These are phyloP conservation scores for Hansfordia pulvinata DNA, from an alignment of 2,329 filamentous ascomycete species.

Conservation along the genomic window DNA sequence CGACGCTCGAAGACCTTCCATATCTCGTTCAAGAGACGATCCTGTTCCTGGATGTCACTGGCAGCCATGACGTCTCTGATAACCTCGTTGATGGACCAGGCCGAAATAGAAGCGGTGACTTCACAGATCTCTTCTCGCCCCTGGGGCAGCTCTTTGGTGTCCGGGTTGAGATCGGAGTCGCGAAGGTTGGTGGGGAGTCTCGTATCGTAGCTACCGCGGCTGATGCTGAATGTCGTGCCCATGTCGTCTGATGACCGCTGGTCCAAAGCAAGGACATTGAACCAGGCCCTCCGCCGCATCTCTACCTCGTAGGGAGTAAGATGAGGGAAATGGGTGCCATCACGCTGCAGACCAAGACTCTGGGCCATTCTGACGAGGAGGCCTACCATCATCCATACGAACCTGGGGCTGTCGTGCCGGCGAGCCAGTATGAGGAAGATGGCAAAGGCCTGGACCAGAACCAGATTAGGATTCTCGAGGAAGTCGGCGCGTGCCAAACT, in stretches of 20 bases:
- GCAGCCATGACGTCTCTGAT: slow-evolving; percentile 11
- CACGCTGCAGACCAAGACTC: slow-evolving; percentile 45
- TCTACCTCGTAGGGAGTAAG: slow-evolving; percentile 46
- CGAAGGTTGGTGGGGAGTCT: slow-evolving; percentile 33
- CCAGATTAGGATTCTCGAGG: slow-evolving; percentile 32
- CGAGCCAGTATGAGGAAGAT: slow-evolving; percentile 37
- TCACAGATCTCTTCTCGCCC: slow-evolving; percentile 29
- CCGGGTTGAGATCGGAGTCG: slow-evolving; percentile 27
- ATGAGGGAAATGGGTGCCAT: slow-evolving; percentile 35
- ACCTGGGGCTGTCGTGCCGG: slow-evolving; percentile 25
- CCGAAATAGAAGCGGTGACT: slow-evolving; percentile 25
- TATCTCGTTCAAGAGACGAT: slow-evolving; percentile 8
- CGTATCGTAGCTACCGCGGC: slow-evolving; percentile 45
- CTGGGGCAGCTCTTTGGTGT: slow-evolving; percentile 16
- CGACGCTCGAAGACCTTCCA: slow-evolving; percentile 20
- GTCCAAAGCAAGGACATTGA: slow-evolving; percentile 46
- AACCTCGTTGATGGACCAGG: slow-evolving; percentile 19
- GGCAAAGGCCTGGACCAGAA: slow-evolving; percentile 35
- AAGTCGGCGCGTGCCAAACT: slow-evolving; percentile 34
- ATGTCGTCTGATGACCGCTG: slow-evolving; percentile 48
- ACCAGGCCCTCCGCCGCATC: slow-evolving; percentile 46
- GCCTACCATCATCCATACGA: slow-evolving; percentile 43
- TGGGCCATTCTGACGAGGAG: slow-evolving; percentile 44
- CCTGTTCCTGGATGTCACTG: slow-evolving; percentile 27
- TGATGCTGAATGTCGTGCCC: slow-evolving; percentile 46